Evolutionary conservation across 169 alveolate species (phyloP).

Genomic region (Eimeria maxima): DNA sequence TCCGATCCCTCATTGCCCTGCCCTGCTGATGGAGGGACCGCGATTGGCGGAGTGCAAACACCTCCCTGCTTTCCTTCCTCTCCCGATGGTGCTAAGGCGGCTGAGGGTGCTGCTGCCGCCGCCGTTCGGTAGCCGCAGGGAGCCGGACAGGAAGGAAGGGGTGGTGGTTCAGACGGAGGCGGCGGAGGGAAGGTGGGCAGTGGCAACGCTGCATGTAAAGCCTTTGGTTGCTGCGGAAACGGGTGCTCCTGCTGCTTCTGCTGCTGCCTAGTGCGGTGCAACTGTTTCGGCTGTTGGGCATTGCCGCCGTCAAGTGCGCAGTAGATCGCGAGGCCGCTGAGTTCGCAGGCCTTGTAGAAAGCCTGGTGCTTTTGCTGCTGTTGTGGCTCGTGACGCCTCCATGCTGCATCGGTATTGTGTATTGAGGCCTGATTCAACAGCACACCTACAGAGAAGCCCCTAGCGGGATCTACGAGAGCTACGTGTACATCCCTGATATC

Average conservation of each 20-base stretch:
- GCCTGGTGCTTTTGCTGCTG: constrained; percentile 21
- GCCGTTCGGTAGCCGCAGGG: constrained; percentile 11
- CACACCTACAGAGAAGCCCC: constrained; percentile 87
- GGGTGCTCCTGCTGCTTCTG: constrained; percentile 47
- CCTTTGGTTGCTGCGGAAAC: background rate
- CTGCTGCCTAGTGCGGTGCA: background rate
- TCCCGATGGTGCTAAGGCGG: background rate
- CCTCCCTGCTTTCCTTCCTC: background rate
- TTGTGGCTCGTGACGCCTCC: constrained; percentile 40
- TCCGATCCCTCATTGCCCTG: background rate
- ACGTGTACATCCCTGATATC: constrained; percentile 91
- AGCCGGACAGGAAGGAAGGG: background rate
- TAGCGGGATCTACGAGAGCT: constrained; percentile 88
- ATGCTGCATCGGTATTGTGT: constrained; percentile 80
- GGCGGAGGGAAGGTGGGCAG: constrained; percentile 13
- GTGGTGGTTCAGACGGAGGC: constrained; percentile 24
- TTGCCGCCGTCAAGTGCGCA: constrained; percentile 59
- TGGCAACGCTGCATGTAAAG: background rate
- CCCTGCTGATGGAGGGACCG: constrained; percentile 7
- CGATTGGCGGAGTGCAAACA: background rate
- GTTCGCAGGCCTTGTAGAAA: constrained; percentile 77
- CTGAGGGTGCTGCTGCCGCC: constrained; percentile 25
- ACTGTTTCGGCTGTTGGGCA: constrained; percentile 1
- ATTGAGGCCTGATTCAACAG: constrained; percentile 66
- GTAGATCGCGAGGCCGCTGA: constrained; percentile 77